Evolutionary conservation across 352 stramenopile species (phyloP), one percentile per base, ranked within the genome.

Genomic region (Phytophthora melonis): DNA sequence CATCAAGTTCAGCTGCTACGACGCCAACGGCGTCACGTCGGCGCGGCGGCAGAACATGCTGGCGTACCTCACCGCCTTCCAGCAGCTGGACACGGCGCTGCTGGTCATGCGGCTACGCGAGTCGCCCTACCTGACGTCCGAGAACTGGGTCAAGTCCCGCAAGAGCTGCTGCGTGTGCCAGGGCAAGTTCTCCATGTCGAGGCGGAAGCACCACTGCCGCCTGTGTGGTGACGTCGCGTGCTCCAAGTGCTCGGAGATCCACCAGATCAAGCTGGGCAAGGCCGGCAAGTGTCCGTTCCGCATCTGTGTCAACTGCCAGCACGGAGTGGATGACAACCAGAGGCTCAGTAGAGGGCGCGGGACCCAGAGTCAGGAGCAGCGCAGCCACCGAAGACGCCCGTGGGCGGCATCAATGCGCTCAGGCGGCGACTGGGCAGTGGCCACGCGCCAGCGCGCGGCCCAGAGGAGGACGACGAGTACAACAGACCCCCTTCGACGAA

Each of bases 141-240:
- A 78, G 39, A 77, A 87, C 34, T 93, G 86, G 86, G 80, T 91
- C 52, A 82, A 84, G 43, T 74, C 84, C 36, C 75, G 86, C 54
- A 92, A 91, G 60, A 85, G 68, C 57, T 94, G 87, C 63, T 72
- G 70, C 18, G 72, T 90, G 53, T 94, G 87, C 53, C 72, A 82
- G n/a, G 69, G 84, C 30, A 79, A 81, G 23, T 94, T 94, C 65
- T 70, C 74, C 30, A 82, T 83, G 39, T 83, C 89, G 23, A 65
- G 84, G 1, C 80, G 85, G 52, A 87, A 87, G 62, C 87, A 94
- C 64, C 87, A 94, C 68, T 94, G 87, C 53, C 86, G 87, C 2
- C 80, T 94, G 0, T 94, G 87, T 63, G 86, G 87, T 5, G 86
- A 93, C 62, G 80, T 92, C 5, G 80, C 83, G 50, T 94, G 87